phyloP scores from a whole-genome alignment of 768 basidiomycete species.

The Amanita inopinata region DNA sequence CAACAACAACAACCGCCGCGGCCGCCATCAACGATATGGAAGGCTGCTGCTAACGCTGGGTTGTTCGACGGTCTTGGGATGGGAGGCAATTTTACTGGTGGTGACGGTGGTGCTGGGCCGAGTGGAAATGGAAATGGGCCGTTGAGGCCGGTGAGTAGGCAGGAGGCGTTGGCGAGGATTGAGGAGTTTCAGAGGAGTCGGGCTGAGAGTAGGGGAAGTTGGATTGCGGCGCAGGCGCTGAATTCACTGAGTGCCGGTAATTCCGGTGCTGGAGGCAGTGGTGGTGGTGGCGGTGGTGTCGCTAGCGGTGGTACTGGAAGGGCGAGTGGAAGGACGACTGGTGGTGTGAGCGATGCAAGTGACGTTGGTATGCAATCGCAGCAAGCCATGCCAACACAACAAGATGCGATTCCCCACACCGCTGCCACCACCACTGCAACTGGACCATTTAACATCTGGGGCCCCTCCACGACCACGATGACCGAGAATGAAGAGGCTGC shows the following conservation, averaged over 20 bases:
- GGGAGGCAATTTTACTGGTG: background rate
- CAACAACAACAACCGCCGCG: conserved; percentile 1
- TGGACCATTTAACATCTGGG: no score
- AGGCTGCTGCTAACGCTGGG: conserved; percentile 14
- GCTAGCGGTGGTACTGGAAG: background rate
- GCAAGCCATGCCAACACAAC: background rate
- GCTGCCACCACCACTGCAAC: no score
- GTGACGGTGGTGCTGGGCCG: background rate
- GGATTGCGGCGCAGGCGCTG: conserved; percentile 3
- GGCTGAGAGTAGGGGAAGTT: conserved; percentile 7
- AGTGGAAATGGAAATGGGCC: background rate
- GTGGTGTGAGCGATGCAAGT: no score
- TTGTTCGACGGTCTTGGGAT: conserved; percentile 4
- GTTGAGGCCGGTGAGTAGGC: conserved; percentile 16
- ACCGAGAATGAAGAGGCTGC: conserved; percentile 9
- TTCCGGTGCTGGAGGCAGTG: background rate
- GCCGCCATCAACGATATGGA: conserved; percentile 13
- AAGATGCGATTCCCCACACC: no score
- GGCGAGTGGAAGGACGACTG: no score
- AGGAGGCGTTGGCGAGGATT: conserved; percentile 43
- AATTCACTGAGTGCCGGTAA: conserved; percentile 2
- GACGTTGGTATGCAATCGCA: no score
- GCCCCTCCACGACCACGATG: no score
- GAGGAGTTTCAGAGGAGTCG: conserved; percentile 41
- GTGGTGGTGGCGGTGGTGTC: background rate